These are phyloP conservation scores for Mucor ambiguus DNA, from an alignment of 371 early-diverging fungal genomes.

Conservation along the genomic window DNA sequence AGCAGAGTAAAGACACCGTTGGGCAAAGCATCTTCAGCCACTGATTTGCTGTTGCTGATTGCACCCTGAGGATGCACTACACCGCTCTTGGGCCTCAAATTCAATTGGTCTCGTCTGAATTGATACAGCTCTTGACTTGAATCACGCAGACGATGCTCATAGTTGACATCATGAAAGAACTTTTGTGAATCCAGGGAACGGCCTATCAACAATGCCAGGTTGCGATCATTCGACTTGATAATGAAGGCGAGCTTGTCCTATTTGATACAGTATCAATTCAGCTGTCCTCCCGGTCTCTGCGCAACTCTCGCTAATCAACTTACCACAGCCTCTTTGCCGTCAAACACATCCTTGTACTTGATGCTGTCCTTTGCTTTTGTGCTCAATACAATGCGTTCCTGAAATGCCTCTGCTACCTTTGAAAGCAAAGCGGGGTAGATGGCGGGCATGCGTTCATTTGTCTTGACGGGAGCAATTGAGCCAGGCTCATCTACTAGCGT, in stretches of 20 bases:
- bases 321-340: slow-evolving; percentile 86
- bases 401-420: slow-evolving; percentile 77
- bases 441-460: slow-evolving; percentile 11
- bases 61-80: neutral
- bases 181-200: slow-evolving; percentile 87
- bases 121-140: slow-evolving; percentile 77
- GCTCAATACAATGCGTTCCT: slow-evolving; percentile 45
- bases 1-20: slow-evolving; percentile 87
- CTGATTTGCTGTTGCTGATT: slow-evolving; percentile 15
- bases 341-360: slow-evolving; percentile 80
- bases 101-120: slow-evolving; percentile 57
- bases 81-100: slow-evolving; percentile 19
- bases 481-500: slow-evolving; percentile 20
- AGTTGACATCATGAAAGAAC: slow-evolving; percentile 90
- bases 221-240: slow-evolving; percentile 83
- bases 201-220: slow-evolving; percentile 81
- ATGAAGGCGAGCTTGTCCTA: slow-evolving; percentile 75
- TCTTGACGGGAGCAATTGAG: slow-evolving; percentile 19
- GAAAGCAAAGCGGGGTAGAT: slow-evolving; percentile 86
- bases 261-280: neutral
- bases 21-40: slow-evolving; percentile 47
- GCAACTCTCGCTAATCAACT: slow-evolving; percentile 11
- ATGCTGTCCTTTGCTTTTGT: slow-evolving; percentile 77
- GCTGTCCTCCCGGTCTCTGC: too few species aligned
- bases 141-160: slow-evolving; percentile 83